These are phyloP conservation scores for Pleurotus pulmonarius DNA, from an alignment of 768 basidiomycete species.

Conservation along the genomic window DNA sequence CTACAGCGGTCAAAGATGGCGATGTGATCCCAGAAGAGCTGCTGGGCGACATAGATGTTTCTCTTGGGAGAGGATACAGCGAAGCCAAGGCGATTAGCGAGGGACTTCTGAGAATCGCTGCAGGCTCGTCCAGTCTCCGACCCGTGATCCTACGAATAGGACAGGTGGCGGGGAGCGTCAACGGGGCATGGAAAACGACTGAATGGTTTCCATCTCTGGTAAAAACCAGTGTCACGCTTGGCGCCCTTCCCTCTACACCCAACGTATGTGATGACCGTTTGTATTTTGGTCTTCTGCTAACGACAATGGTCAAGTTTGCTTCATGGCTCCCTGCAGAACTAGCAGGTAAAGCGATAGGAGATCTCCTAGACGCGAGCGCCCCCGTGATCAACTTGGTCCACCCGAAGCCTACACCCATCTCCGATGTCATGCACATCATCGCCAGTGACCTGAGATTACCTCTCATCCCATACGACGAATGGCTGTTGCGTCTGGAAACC, in stretches of 20 bases:
- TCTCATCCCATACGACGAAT: conserved; percentile 28
- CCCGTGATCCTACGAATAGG: conserved; percentile 38
- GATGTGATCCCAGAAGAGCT: conserved; percentile 30
- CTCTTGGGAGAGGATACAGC: conserved; percentile 39
- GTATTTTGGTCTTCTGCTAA: neutral
- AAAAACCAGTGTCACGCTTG: conserved; percentile 26
- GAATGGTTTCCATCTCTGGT: conserved; percentile 47
- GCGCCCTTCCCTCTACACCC: conserved; percentile 21
- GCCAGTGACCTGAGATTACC: conserved; percentile 20
- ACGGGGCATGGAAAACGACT: conserved; percentile 38
- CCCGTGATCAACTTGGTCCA: conserved; percentile 33
- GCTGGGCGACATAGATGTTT: conserved; percentile 24
- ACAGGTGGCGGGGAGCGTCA: conserved; percentile 38
- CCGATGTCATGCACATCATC: conserved; percentile 21
- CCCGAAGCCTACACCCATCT: conserved; percentile 31
- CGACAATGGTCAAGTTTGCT: conserved; percentile 20
- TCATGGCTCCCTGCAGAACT: conserved; percentile 42
- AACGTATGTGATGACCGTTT: conserved; percentile 24
- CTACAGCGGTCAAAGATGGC: conserved; percentile 23
- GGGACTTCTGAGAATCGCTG: conserved; percentile 18
- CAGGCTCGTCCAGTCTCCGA: conserved; percentile 4
- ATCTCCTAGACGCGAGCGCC: conserved; percentile 19
- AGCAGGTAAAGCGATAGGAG: conserved; percentile 28
- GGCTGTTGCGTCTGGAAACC: conserved; percentile 25
- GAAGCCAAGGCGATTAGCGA: conserved; percentile 44